Evolutionary conservation across 2,329 filamentous ascomycete species (phyloP), one percentile per base, ranked within the genome.

Genomic region (Fusarium palustre): DNA sequence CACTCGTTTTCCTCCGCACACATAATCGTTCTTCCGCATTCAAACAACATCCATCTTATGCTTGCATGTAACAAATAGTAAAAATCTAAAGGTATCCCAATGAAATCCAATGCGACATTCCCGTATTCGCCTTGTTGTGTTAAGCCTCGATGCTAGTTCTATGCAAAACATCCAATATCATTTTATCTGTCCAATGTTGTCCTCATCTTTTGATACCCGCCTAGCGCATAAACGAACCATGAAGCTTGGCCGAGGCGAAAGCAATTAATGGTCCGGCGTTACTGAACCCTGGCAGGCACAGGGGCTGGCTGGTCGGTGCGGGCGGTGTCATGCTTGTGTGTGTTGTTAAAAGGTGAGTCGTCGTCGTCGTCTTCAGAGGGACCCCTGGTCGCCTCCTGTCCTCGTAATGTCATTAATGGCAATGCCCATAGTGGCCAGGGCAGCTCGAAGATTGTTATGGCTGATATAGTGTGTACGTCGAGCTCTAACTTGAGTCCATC

Each of bases 401-500:
- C 61, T 75, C 72, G 59, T 73, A 69, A 65, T 60, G 55, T 74
- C 71, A 56, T 73, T 64, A 75, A 71, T 75, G 58, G 60, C 71
- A 66, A 73, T 73, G 68, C 66, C 47, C 63, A 55, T 66, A 59
- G 59, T 59, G 57, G 60, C 50, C 39, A 54, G 59, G 63, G 59
- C 55, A 64, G 62, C 69, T 55, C 60, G 55, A 57, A 55, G 57
- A 59, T 43, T 49, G 48, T 69, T 55, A 58, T 50, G 58, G 58
- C 65, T 64, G 64, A 65, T 68, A 52, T 61, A 50, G 48, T 64
- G 50, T 43, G 33, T 64, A 30, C 22, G 65, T 52, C 33, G 39
- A 59, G 57, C 62, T 76, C 66, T 68, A 78, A 55, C 64, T 69
- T 52, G 77, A 78, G 52, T 84, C 83, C 56, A 86, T 78, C 68